Evolutionary conservation across 2,329 filamentous ascomycete species (phyloP), one percentile per base, ranked within the genome.

Genomic region (Ceratocystis harringtonii): DNA sequence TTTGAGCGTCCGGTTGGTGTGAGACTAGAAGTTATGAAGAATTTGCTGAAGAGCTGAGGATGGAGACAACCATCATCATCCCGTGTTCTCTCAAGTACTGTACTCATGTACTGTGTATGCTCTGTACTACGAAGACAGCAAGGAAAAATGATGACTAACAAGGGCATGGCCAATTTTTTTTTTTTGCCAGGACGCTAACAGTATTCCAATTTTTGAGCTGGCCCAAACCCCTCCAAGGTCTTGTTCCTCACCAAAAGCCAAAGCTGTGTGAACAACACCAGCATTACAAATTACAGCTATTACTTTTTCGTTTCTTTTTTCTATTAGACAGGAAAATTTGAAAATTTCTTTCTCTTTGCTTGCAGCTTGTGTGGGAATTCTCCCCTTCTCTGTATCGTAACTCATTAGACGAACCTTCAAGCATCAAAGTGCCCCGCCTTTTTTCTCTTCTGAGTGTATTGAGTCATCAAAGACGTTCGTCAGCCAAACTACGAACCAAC

Each of bases 161-260:
- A 25, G 48, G 36, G 36, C 36, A 41, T 41, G 36, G 12, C 58
- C 25, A 55, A 60, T 60, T 62, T 44, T 48, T 62, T 48, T 62
- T 62, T 62, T 61, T 62, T 62, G 44, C 65, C 57, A n/a, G 62
- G 45, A 67, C 65, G 65, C 55, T 64, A 57, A 65, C 62, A 67
- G 48, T 30, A 61, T 67, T 62, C 64, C 62, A 67, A 67, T 62
- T 67, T 67, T 67, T 48, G 65, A 63, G n/a, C 30, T 41, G 43
- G 36, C 36, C 19, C 57, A 61, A 67, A 67, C 65, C 65, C 65
- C 65, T 67, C 63, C 62, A 67, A 57, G 65, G 19, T 25, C 55
- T 58, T 25, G 62, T 55, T 22, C n/a, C 36, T 12, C 36, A 52
- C n/a, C n/a, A 52, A 25, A n/a, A 30, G 52, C 52, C 30, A 57